Evolutionary conservation across 2,329 filamentous ascomycete genomes (phyloP).

Genomic region (Phialemoniopsis sp.): DNA sequence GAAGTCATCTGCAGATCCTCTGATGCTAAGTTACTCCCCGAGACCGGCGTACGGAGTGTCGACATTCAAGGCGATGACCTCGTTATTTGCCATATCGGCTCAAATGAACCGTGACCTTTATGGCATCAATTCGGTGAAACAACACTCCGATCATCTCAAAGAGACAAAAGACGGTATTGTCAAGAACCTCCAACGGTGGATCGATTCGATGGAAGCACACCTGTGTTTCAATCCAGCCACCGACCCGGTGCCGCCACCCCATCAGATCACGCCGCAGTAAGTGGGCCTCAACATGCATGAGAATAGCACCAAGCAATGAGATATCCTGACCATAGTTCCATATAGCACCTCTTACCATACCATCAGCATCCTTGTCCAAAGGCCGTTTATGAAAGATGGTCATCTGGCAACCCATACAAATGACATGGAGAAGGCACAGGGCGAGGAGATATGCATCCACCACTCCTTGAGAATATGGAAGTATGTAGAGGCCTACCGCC

Average conservation of each 20-base stretch:
- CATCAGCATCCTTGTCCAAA: conserved; percentile 35
- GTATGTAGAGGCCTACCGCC: conserved; percentile 27
- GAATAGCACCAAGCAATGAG: too few species aligned
- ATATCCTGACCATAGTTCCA: too few species aligned
- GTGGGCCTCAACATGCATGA: too few species aligned
- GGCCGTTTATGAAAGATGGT: conserved; percentile 32
- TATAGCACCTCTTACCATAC: conserved; percentile 28
- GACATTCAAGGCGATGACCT: background rate
- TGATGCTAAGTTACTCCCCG: too few species aligned
- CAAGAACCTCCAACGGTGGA: background rate
- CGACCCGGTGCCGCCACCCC: background rate
- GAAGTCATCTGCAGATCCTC: too few species aligned
- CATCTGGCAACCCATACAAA: conserved; percentile 19
- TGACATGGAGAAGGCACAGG: background rate
- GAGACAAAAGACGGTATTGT: background rate
- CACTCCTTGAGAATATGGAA: conserved; percentile 31
- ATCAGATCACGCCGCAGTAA: conserved; percentile 1
- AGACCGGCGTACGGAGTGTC: background rate
- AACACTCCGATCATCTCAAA: background rate
- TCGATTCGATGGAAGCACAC: background rate
- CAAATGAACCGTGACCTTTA: background rate
- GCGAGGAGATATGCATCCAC: conserved; percentile 12
- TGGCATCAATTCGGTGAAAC: background rate
- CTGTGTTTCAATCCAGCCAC: background rate
- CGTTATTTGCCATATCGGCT: background rate